Percentiles rank a stretch among this genome's conserved stretches.
phyloP scores from a whole-genome alignment of 23 red algal genomes.

The Gracilaria vermiculophylla region DNA sequence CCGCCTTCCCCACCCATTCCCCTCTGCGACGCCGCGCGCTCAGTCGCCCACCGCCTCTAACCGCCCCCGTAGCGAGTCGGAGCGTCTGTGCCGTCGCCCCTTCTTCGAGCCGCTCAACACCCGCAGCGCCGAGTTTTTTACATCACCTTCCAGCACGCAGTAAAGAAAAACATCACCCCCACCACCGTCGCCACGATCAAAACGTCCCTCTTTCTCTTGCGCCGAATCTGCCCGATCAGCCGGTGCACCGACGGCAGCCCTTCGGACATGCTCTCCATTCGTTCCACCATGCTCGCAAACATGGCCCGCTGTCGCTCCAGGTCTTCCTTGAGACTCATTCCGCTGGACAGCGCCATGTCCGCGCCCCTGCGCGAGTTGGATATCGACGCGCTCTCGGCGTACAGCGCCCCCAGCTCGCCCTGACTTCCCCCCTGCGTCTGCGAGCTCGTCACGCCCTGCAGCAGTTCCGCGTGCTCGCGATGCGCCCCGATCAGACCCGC shows the following conservation, averaged over 20 bases:
- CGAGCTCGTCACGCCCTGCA: constrained; percentile 10
- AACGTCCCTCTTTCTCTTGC: constrained; percentile 88
- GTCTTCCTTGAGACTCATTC: constrained; percentile 86
- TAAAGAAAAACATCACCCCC: constrained; percentile 64
- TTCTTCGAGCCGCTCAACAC: constrained; percentile 29
- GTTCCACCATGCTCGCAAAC: constrained; percentile 90
- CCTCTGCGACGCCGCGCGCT: not conserved
- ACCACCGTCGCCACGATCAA: constrained; percentile 70
- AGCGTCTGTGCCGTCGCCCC: constrained; percentile 30
- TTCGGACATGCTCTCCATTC: constrained; percentile 84
- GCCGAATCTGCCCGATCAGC: constrained; percentile 81
- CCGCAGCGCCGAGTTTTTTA: not conserved
- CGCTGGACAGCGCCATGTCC: constrained; percentile 68
- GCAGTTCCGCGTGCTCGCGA: constrained; percentile 43
- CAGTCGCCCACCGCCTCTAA: not conserved
- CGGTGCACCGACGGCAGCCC: constrained; percentile 75
- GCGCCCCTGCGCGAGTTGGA: constrained; percentile 42
- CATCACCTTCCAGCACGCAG: constrained; percentile 78
- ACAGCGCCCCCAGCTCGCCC: constrained; percentile 24
- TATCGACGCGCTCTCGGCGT: constrained; percentile 57
- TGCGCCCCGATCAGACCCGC: not conserved
- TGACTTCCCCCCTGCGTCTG: not conserved
- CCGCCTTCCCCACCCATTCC: not conserved
- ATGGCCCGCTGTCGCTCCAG: constrained; percentile 86
- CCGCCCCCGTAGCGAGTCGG: constrained; percentile 11